Evolutionary conservation across 2,329 filamentous ascomycete genomes (phyloP), one percentile per base, ranked within the genome.

Genomic region (Emergomyces orientalis): DNA sequence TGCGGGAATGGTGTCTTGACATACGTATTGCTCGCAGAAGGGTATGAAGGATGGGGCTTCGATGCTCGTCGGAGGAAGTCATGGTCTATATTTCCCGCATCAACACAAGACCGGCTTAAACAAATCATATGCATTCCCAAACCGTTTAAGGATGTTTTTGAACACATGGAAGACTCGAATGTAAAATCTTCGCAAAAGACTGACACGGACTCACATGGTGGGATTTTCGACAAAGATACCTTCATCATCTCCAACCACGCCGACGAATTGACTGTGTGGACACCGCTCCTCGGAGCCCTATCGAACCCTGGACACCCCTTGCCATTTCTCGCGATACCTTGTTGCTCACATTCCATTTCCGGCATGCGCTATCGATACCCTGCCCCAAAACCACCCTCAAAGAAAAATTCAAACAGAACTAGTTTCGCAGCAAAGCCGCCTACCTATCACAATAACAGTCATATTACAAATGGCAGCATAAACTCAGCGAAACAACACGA

Each of bases 211-310:
- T 3, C 47, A 9, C 60, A 76, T 55, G 69, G 72, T 65, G 94
- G 93, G 43, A 71, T 80, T 11, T 96, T 97, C 70, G 81, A 85
- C 0, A 73, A 75, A 19, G 85, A 86, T 34, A 95, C 91, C 0
- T 99, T 99, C 75, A 91, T 99, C 69, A 88, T 99, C 66, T 96
- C 91, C 58, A 99, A 99, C 72, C 94, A 99, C 74, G 93, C 93
- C 13, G 94, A 99, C 72, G 92, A 99, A 76, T 82, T 99, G 17
- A 99, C 94, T 0, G 86, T 90, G 0, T 99, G 94, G 94, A 97
- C 94, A 0, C 94, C 94, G 0, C 82, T 97, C 22, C 84, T 99
- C 49, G 92, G 90, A 0, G 84, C 85, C 7, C 78, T 91, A 1
- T 71, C 77, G 2, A 70, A 67, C 61, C 74, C 73, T 0, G 62